Evolutionary conservation across 768 basidiomycete species (phyloP).

Genomic region (Royoungia palumana): DNA sequence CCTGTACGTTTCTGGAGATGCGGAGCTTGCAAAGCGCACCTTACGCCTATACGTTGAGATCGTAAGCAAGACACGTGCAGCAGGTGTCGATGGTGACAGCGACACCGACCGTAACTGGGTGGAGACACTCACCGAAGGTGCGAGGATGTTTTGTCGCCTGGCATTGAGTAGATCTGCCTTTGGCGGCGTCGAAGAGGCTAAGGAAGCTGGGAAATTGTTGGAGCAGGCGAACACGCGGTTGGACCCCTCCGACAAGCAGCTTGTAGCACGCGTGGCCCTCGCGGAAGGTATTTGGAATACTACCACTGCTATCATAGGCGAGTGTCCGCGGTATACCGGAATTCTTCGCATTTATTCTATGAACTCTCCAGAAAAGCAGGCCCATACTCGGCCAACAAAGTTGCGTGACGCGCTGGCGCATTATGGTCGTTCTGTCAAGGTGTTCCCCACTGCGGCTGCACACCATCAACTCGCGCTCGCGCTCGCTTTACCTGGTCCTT

Average conservation of each 20-base stretch:
- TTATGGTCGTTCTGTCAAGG: constrained; percentile 47
- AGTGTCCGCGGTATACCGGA: constrained; percentile 3
- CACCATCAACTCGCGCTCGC: constrained; percentile 83
- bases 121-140: constrained; percentile 71
- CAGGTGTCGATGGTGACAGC: constrained; percentile 40
- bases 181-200: constrained; percentile 55
- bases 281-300: constrained; percentile 74
- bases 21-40: constrained; percentile 64
- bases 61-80: constrained; percentile 75
- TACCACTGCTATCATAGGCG: constrained; percentile 69
- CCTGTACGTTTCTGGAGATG: constrained; percentile 58
- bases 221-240: constrained; percentile 58
- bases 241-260: constrained; percentile 43
- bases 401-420: constrained; percentile 55
- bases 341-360: neutral
- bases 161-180: constrained; percentile 33
- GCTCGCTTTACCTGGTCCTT: constrained; percentile 58
- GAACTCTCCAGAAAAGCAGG: constrained; percentile 56
- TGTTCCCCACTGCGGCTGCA: constrained; percentile 50
- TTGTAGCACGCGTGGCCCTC: constrained; percentile 57
- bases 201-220: constrained; percentile 60
- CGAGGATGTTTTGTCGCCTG: constrained; percentile 67
- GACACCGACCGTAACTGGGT: constrained; percentile 76
- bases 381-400: constrained; percentile 53
- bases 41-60: constrained; percentile 81